Conservation (phyloP, 257 asterid genomes). For the Verbascum thapsus region DNA sequence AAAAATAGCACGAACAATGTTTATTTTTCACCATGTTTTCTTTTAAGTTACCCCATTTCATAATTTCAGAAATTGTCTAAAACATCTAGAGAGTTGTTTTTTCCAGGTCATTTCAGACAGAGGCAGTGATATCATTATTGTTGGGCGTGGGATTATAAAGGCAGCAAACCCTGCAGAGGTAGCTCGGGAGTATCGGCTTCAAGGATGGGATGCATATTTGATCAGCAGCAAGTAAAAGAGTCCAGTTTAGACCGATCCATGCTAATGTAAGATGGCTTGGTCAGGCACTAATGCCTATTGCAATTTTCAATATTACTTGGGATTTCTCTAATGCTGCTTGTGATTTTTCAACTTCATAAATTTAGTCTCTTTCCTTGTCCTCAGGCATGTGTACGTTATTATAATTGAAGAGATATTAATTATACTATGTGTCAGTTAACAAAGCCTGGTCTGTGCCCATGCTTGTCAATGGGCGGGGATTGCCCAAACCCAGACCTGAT, state of each 20-base stretch:
- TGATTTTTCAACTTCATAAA: too few species aligned
- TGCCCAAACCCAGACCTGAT: too few species aligned
- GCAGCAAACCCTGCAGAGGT: constrained; percentile 80
- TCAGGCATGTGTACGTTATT: too few species aligned
- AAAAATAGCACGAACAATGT: not conserved
- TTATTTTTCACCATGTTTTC: too few species aligned
- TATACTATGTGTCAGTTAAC: too few species aligned
- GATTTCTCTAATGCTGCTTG: too few species aligned
- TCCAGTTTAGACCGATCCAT: not conserved
- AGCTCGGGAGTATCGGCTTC: constrained; percentile 82
- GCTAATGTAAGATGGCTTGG: constrained; percentile 20
- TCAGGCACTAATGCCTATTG: not conserved
- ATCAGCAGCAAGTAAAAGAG: constrained; percentile 50
- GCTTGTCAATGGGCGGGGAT: too few species aligned
- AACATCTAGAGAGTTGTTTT: constrained; percentile 12
- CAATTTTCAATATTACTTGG: too few species aligned
- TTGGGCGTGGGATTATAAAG: constrained; percentile 94
- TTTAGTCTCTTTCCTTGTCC: too few species aligned
- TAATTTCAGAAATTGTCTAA: not conserved
- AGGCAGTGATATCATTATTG: constrained; percentile 89
- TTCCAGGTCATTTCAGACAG: constrained; percentile 87
- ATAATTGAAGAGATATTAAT: too few species aligned
- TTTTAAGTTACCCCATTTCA: too few species aligned
- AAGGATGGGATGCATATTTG: constrained; percentile 94
- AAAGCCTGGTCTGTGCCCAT: too few species aligned